phyloP scores from a whole-genome alignment of 345 rosid genomes.

The Heritiera fomes region DNA sequence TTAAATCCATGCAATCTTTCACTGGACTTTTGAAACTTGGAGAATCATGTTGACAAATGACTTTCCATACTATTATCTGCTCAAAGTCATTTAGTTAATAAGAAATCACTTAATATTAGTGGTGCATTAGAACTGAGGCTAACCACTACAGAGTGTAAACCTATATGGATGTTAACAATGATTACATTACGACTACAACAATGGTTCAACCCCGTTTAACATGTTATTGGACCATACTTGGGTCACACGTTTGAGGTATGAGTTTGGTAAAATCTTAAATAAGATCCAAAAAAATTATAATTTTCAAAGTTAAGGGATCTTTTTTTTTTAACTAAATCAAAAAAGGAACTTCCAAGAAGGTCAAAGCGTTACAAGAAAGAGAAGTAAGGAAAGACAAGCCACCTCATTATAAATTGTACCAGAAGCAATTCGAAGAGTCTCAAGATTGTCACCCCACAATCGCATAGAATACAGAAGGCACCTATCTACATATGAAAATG shows the following conservation, averaged over 20 bases:
- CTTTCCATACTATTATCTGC: slow-evolving; percentile 88
- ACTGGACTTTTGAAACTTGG: slow-evolving; percentile 26
- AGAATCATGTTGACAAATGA: slow-evolving; percentile 36
- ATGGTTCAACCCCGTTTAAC: not conserved
- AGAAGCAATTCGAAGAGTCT: slow-evolving; percentile 68
- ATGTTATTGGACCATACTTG: not conserved
- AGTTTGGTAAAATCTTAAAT: not conserved
- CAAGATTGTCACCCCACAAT: slow-evolving; percentile 73
- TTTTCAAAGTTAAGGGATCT: not conserved
- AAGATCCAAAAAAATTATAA: not conserved
- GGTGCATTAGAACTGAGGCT: not conserved
- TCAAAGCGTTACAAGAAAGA: not conserved
- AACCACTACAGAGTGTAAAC: not conserved
- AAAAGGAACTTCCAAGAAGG: not conserved
- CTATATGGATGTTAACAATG: not conserved
- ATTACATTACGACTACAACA: not conserved
- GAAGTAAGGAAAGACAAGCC: slow-evolving; percentile 24
- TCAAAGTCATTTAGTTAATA: slow-evolving; percentile 29
- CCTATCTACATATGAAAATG: slow-evolving; percentile 51
- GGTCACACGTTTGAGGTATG: not conserved
- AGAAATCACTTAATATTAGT: slow-evolving; percentile 20
- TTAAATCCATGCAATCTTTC: slow-evolving; percentile 24
- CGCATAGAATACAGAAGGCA: slow-evolving; percentile 90
- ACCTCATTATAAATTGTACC: slow-evolving; percentile 97
- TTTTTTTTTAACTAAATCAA: not conserved